A percentile compares a stretch with the other conserved stretches of the same genome.
These are phyloP conservation scores for Phialophora expanda DNA, from an alignment of 2,329 filamentous ascomycete genomes.

Conservation along the genomic window DNA sequence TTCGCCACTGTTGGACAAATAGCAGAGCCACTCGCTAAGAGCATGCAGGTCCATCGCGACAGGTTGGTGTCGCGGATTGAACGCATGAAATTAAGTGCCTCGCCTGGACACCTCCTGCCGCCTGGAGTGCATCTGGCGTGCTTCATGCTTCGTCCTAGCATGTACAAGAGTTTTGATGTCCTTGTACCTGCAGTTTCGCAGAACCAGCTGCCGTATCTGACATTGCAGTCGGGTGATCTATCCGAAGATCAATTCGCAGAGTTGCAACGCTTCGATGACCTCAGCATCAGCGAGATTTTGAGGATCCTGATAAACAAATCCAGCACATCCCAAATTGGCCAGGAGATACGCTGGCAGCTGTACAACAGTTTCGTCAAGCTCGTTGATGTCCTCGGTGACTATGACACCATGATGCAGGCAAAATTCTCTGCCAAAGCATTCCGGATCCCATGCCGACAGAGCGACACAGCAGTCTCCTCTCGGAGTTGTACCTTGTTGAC, in stretches of 20 bases:
- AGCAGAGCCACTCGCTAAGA: conserved; percentile 68
- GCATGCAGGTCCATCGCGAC: conserved; percentile 72
- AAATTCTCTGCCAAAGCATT: conserved; percentile 48
- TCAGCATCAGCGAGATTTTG: conserved; percentile 46
- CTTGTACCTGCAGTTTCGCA: conserved; percentile 62
- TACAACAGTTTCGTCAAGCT: conserved; percentile 47
- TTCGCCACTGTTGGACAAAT: conserved; percentile 75
- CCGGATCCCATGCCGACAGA: conserved; percentile 45
- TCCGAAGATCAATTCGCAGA: conserved; percentile 62
- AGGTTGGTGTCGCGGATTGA: conserved; percentile 67
- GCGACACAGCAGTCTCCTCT: conserved; percentile 41
- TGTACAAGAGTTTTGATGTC: conserved; percentile 67
- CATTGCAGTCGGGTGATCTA: conserved; percentile 60
- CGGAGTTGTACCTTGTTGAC: conserved; percentile 55
- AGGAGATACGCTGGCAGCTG: conserved; percentile 55
- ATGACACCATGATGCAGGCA: conserved; percentile 50
- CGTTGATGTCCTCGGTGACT: conserved; percentile 49
- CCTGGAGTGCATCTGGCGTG: conserved; percentile 51
- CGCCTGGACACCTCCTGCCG: conserved; percentile 37
- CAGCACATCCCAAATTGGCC: conserved; percentile 37
- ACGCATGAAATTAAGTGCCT: conserved; percentile 65
- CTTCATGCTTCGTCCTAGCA: conserved; percentile 53
- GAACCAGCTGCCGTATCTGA: conserved; percentile 66
- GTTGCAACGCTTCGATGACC: conserved; percentile 51
- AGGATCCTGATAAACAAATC: conserved; percentile 42